Conservation (phyloP, 257 asterid species). For the Leptodermis oblonga region DNA sequence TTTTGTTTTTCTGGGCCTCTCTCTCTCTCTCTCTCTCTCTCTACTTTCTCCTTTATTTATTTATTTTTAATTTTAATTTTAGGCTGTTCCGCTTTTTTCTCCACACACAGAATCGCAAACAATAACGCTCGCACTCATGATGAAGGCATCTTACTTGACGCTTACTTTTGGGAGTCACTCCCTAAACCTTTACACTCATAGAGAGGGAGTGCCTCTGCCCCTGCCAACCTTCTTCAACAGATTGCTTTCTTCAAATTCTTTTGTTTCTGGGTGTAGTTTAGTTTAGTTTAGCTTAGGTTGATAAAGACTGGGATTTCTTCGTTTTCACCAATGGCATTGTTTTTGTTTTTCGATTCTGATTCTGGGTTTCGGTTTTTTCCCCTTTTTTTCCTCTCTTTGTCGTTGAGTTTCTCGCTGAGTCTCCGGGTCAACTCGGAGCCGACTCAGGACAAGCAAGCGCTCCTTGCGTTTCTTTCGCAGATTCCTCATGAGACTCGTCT, state of each 20-base stretch:
- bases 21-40: background rate
- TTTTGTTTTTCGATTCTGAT: too few relatives aligned
- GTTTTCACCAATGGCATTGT: constrained; percentile 18
- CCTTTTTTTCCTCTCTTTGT: background rate
- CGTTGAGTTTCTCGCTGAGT: constrained; percentile 11
- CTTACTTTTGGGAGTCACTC: constrained; percentile 12
- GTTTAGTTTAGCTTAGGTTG: background rate
- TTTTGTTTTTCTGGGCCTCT: background rate
- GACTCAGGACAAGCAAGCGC: constrained; percentile 70
- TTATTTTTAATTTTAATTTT: background rate
- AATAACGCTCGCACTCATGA: constrained; percentile 7
- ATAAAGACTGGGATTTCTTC: background rate
- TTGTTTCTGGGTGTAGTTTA: background rate
- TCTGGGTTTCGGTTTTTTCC: constrained; percentile 2
- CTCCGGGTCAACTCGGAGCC: constrained; percentile 52
- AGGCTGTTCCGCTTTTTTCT: background rate
- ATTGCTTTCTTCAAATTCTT: constrained; percentile 11
- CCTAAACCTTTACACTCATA: background rate
- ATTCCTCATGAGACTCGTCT: constrained; percentile 68
- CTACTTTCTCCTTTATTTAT: background rate
- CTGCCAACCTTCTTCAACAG: constrained; percentile 1
- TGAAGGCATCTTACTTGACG: constrained; percentile 24
- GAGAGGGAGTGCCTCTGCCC: background rate
- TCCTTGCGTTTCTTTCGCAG: constrained; percentile 55
- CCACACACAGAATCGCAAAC: background rate